Evolutionary conservation across 2,329 filamentous ascomycete species (phyloP).

Genomic region (Diaporthe sp.): DNA sequence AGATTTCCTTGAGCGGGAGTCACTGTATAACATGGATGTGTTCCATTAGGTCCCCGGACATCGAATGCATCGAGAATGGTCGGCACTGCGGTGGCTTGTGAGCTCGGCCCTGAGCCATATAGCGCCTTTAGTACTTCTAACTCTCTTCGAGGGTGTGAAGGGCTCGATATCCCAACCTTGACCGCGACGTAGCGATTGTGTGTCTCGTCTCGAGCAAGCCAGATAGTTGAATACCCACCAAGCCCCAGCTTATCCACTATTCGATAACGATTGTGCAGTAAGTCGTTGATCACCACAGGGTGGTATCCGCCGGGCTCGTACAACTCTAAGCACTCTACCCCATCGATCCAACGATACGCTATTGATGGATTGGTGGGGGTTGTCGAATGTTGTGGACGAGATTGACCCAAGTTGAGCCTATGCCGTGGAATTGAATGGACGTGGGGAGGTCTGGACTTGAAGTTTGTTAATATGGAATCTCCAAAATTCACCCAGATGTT

Average conservation of each 20-base stretch:
- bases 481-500: too few relatives aligned
- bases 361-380: too few relatives aligned
- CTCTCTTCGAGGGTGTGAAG: conserved; percentile 1
- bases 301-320: conserved; percentile 15
- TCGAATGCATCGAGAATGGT: conserved; percentile 5
- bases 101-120: background rate
- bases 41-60: background rate
- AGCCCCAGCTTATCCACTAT: conserved; percentile 21
- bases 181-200: conserved; percentile 43
- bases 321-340: background rate
- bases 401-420: too few relatives aligned
- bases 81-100: background rate
- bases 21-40: conserved; percentile 9
- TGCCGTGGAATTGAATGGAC: too few relatives aligned
- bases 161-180: background rate
- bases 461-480: too few relatives aligned
- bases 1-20: conserved; percentile 47
- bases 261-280: conserved; percentile 14
- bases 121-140: background rate
- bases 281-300: background rate
- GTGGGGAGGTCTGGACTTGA: too few relatives aligned
- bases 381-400: too few relatives aligned
- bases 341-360: conserved; percentile 21
- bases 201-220: conserved; percentile 28
- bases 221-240: conserved; percentile 14